phyloP scores from a whole-genome alignment of 106 monocot species.

The Dioscorea alata region DNA sequence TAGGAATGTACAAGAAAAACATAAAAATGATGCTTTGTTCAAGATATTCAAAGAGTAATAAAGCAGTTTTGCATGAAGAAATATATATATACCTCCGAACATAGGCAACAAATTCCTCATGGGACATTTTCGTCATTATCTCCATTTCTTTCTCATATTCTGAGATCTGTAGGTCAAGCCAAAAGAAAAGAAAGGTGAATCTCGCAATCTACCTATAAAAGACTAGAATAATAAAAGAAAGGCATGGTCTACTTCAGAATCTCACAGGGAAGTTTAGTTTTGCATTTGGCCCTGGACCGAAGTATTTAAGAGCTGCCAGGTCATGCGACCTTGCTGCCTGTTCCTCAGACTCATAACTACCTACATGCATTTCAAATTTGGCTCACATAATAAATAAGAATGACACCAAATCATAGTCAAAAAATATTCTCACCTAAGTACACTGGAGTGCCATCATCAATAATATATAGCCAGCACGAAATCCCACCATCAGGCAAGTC shows the following conservation, averaged over 20 bases:
- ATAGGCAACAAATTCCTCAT: slow-evolving; percentile 60
- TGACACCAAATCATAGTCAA: neutral
- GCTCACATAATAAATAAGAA: neutral
- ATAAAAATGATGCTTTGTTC: neutral
- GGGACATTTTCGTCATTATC: slow-evolving; percentile 54
- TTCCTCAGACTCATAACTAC: slow-evolving; percentile 66
- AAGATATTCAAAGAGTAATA: neutral
- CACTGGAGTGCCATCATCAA: slow-evolving; percentile 30
- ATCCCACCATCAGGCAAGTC: neutral
- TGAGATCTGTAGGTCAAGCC: slow-evolving; percentile 23
- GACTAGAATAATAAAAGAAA: neutral
- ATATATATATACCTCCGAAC: slow-evolving; percentile 38
- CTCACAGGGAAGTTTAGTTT: slow-evolving; percentile 63
- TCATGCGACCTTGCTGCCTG: slow-evolving; percentile 68
- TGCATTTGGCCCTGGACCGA: slow-evolving; percentile 37
- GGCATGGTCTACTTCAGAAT: slow-evolving; percentile 1
- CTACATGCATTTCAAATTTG: slow-evolving; percentile 10
- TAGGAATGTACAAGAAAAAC: neutral
- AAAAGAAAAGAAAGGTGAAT: neutral
- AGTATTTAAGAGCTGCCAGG: slow-evolving; percentile 66
- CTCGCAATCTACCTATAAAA: neutral
- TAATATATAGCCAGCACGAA: slow-evolving; percentile 1
- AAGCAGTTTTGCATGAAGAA: neutral
- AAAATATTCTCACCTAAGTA: slow-evolving; percentile 47
- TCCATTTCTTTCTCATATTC: slow-evolving; percentile 57